phyloP scores from a whole-genome alignment of 345 rosid species.

The Excoecaria agallocha region DNA sequence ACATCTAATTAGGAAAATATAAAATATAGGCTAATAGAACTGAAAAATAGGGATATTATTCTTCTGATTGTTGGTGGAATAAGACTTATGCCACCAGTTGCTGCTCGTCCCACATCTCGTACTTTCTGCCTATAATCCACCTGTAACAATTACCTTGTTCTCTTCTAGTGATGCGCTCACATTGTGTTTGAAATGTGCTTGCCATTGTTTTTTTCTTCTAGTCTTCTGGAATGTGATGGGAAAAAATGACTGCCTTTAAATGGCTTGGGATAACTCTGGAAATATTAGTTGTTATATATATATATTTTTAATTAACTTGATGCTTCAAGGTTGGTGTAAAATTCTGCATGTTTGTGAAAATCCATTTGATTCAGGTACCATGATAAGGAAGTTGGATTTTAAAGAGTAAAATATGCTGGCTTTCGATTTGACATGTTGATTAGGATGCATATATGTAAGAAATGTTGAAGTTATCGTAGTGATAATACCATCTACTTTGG shows the following conservation, averaged over 20 bases:
- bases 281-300: too few species aligned
- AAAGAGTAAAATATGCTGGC: background rate
- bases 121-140: too few species aligned
- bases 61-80: too few species aligned
- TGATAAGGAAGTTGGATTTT: background rate
- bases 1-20: too few species aligned
- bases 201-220: background rate
- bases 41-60: too few species aligned
- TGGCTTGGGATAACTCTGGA: background rate
- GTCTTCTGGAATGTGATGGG: background rate
- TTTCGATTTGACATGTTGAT: background rate
- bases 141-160: background rate
- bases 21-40: too few species aligned
- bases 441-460: constrained; percentile 6
- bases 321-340: background rate
- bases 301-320: background rate
- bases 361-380: background rate
- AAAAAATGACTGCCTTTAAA: background rate
- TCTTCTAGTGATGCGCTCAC: background rate
- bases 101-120: too few species aligned
- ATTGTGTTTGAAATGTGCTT: background rate
- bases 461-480: constrained; percentile 7
- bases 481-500: constrained; percentile 5
- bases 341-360: background rate
- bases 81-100: too few species aligned